phyloP scores from a whole-genome alignment of 495 filamentous ascomycete species.

The Xylaria venustula region DNA sequence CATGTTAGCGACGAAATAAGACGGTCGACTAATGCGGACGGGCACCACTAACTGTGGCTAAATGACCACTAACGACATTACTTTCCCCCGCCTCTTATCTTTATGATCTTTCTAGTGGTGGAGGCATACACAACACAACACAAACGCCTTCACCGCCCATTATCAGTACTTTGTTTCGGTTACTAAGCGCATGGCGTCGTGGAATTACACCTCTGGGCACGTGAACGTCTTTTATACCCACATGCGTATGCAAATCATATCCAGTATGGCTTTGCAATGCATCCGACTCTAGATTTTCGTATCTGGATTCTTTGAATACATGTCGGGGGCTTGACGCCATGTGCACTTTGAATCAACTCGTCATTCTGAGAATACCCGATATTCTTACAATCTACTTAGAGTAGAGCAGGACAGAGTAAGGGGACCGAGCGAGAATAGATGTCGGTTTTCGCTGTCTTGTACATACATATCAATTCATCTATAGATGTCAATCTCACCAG shows the following conservation, averaged over 20 bases:
- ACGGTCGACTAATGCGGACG: too few species aligned
- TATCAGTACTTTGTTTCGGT: neutral
- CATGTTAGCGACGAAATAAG: too few species aligned
- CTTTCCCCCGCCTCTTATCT: too few species aligned
- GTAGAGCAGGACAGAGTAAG: neutral
- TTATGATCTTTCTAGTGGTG: too few species aligned
- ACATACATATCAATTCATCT: constrained; percentile 4
- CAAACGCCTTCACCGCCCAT: neutral
- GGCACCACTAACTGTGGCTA: too few species aligned
- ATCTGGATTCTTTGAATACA: neutral
- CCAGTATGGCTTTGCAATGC: neutral
- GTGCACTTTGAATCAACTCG: neutral
- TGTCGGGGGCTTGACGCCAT: neutral
- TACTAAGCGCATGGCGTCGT: constrained; percentile 14
- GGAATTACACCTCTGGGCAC: constrained; percentile 3
- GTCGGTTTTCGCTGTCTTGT: neutral
- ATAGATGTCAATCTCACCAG: constrained; percentile 14
- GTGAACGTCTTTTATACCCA: constrained; percentile 1
- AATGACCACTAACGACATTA: too few species aligned
- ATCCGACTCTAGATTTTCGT: neutral
- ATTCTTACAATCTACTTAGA: neutral
- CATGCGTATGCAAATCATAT: neutral
- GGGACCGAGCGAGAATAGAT: neutral
- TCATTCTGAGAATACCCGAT: neutral
- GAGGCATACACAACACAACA: too few species aligned